Evolutionary conservation across 2,329 filamentous ascomycete species (phyloP).

Genomic region (Botryosphaeria dothidea): DNA sequence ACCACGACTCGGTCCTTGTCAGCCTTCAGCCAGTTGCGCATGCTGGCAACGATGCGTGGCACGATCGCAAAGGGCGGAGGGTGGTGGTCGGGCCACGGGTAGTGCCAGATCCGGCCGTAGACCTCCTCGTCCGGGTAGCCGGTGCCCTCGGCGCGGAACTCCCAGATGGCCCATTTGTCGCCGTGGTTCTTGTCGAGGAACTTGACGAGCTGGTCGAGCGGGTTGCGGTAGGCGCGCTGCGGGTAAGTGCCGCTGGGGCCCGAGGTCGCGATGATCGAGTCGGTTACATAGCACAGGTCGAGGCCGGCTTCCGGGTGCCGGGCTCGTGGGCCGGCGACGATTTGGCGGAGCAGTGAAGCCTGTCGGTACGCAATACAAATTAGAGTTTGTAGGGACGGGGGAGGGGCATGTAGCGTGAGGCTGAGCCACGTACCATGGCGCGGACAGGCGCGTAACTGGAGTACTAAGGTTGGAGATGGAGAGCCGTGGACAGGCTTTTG

Average conservation of each 20-base stretch:
- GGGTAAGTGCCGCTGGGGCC: conserved; percentile 89
- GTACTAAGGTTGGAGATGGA: background rate
- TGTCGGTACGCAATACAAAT: conserved; percentile 17
- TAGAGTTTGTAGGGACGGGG: background rate
- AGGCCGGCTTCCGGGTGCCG: conserved; percentile 84
- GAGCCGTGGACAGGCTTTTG: background rate
- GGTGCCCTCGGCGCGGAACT: conserved; percentile 94
- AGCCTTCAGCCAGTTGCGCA: conserved; percentile 77
- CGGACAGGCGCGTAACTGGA: background rate
- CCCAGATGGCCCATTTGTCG: conserved; percentile 90
- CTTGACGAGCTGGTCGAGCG: conserved; percentile 79
- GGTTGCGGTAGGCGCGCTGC: conserved; percentile 90
- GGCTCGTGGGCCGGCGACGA: conserved; percentile 83
- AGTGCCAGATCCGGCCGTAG: conserved; percentile 82
- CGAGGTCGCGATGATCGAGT: conserved; percentile 75
- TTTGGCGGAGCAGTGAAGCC: conserved; percentile 72
- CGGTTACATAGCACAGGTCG: conserved; percentile 93
- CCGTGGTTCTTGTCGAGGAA: conserved; percentile 87
- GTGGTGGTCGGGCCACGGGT: conserved; percentile 96
- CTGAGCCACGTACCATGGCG: background rate
- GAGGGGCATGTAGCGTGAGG: background rate
- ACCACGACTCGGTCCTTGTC: conserved; percentile 69
- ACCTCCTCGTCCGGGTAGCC: conserved; percentile 92
- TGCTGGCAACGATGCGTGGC: conserved; percentile 85
- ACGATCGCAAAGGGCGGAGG: conserved; percentile 90